Evolutionary conservation across 495 filamentous ascomycete species (phyloP).

Genomic region (Stereocaulon alpinum): DNA sequence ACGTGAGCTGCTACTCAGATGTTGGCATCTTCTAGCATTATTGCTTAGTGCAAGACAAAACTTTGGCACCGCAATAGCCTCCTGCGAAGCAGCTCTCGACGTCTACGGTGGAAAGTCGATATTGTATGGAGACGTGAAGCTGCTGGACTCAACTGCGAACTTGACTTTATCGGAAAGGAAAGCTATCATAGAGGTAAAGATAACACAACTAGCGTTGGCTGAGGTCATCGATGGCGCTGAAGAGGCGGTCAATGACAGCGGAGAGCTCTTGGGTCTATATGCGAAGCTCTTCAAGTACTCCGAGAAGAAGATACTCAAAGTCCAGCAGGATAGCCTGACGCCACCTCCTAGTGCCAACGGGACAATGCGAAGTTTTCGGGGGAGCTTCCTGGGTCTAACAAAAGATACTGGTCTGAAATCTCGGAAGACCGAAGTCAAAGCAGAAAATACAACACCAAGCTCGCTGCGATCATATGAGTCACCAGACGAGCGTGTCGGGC

Average conservation of each 20-base stretch:
- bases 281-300: constrained; percentile 60
- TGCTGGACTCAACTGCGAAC: constrained; percentile 37
- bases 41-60: constrained; percentile 79
- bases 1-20: constrained; percentile 12
- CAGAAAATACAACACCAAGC: constrained; percentile 10
- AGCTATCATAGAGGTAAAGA: constrained; percentile 76
- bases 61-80: constrained; percentile 63
- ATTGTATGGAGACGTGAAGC: constrained; percentile 14
- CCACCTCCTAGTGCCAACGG: constrained; percentile 58
- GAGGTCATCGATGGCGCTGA: constrained; percentile 75
- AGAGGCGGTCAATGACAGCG: constrained; percentile 70
- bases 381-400: constrained; percentile 60
- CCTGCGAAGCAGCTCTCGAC: constrained; percentile 84
- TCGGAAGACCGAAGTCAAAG: constrained; percentile 10
- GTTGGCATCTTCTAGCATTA: constrained; percentile 82
- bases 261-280: constrained; percentile 76
- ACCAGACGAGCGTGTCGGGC: constrained; percentile 19
- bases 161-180: constrained; percentile 72
- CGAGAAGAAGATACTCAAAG: constrained; percentile 26
- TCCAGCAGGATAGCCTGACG: constrained; percentile 18
- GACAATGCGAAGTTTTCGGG: constrained; percentile 60
- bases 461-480: constrained; percentile 10
- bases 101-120: constrained; percentile 49
- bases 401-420: constrained; percentile 31
- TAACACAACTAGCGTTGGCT: constrained; percentile 79